Percentiles rank a stretch among this genome's conserved stretches.
Evolutionary conservation across 2,329 filamentous ascomycete genomes (phyloP).

Genomic region (Sporothrix phasma): DNA sequence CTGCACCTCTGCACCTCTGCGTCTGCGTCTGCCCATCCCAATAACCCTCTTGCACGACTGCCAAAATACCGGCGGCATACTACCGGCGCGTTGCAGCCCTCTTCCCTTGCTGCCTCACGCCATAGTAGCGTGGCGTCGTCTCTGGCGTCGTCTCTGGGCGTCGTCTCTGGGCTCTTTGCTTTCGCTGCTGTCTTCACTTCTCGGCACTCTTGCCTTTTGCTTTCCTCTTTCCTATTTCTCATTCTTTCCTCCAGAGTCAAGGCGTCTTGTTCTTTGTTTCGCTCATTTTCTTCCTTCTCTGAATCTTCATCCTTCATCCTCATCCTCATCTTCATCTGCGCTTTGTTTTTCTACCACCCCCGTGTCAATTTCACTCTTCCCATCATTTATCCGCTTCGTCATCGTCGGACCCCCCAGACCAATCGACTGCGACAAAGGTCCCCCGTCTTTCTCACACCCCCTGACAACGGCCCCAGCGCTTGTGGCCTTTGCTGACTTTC

Average conservation of each 20-base stretch:
- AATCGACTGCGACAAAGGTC: not conserved
- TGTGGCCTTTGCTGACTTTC: not conserved
- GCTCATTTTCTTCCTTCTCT: not conserved
- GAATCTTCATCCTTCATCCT: too few species aligned
- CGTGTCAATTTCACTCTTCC: not conserved
- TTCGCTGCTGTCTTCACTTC: not conserved
- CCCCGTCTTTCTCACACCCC: not conserved
- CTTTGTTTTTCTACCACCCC: not conserved
- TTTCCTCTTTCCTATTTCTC: not conserved
- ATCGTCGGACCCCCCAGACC: not conserved
- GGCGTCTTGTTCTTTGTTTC: not conserved
- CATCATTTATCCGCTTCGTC: not conserved
- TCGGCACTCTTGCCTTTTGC: not conserved
- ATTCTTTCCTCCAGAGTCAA: too few species aligned
- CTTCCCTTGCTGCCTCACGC: not conserved
- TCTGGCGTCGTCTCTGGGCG: too few species aligned
- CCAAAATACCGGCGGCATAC: not conserved
- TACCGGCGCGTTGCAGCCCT: not conserved
- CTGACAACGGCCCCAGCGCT: not conserved
- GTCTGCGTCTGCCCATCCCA: too few species aligned
- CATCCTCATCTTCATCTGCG: not conserved
- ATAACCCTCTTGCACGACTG: too few species aligned
- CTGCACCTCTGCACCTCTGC: too few species aligned
- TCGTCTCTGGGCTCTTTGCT: too few species aligned
- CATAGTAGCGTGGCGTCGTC: constrained; percentile 3